Base-by-base conservation (phyloP, 2,329 filamentous ascomycete species). In the Talaromyces funiculosus region DNA sequence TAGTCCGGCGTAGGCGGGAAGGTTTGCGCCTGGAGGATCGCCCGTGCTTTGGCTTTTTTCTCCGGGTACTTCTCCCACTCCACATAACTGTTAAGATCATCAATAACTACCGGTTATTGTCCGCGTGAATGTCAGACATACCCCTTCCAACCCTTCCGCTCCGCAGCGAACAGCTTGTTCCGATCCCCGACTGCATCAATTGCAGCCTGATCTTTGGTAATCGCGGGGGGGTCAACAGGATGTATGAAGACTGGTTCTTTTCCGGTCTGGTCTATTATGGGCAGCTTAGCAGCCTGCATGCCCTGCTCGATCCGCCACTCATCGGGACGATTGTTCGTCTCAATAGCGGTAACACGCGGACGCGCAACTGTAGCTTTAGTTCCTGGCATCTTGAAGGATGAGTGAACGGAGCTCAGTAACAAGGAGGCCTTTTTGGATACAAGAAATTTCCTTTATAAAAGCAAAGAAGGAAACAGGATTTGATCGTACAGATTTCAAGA, bases 31-130 rank as follows among this genome's bases (percentile, higher is more conserved):
- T 74, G 73, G 14, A 87, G 68, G 53, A 87, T 81, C 59, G 83
- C 78, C 51, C 81, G 79, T 0, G 84, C 86, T 49, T 80, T 75
- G 26, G 77, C 79, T 67, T 87, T 87, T 72, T 88, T 89, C 53
- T 88, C 84, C 0, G 87, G 86, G 58, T 88, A 87, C 12, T 84
- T 80, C 68, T 89, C 86, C 86, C 86, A 89, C 67, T 89, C 86
- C 5, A 90, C 78, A 62, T 88, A 89, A 7, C 83, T 73, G 42
- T 22, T 22, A 45, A 45, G 12, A 45, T 24, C n/a, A n/a, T n/a
- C n/a, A 45, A 24, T 45, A 3, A 45, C 6, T 16, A 24, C 38
- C 5, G 10, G 10, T 22, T 45, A 7, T 45, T 45, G 42, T 16
- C 12, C 3, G 20, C 18, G 10, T 45, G 42, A 45, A 14, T 24